phyloP scores from a whole-genome alignment of 257 asterid genomes.

The Dorcoceras hygrometricum region DNA sequence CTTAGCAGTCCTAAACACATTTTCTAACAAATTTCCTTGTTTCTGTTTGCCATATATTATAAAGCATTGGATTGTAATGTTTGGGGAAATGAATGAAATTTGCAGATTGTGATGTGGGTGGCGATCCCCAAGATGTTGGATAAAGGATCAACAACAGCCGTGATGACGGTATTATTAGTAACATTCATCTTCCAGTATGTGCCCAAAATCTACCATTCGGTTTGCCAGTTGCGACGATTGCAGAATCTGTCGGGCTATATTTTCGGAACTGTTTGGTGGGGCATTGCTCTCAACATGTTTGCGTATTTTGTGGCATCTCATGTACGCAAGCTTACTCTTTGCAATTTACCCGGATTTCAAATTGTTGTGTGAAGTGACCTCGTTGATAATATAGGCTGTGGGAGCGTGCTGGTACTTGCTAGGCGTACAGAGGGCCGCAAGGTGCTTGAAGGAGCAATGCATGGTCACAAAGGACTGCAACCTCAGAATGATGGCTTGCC shows the following conservation, averaged over 20 bases:
- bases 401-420: conserved; percentile 85
- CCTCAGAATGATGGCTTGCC: conserved; percentile 44
- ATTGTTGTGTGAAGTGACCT: too few relatives aligned
- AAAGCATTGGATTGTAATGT: too few relatives aligned
- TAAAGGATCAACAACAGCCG: conserved; percentile 65
- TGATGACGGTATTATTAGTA: conserved; percentile 64
- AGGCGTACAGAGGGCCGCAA: conserved; percentile 69
- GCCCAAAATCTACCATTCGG: conserved; percentile 91
- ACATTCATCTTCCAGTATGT: conserved; percentile 75
- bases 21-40: too few relatives aligned
- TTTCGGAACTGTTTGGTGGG: conserved; percentile 97
- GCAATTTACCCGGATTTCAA: too few relatives aligned
- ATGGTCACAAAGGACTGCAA: conserved; percentile 34
- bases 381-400: too few relatives aligned
- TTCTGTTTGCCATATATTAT: too few relatives aligned
- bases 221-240: conserved; percentile 76
- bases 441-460: conserved; percentile 56
- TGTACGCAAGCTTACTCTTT: conserved; percentile 28
- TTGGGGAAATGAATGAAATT: not conserved
- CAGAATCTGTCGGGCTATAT: conserved; percentile 85
- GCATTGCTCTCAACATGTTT: conserved; percentile 92
- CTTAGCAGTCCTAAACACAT: conserved; percentile 84
- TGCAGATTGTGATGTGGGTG: conserved; percentile 84
- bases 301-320: conserved; percentile 97
- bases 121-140: conserved; percentile 57